Conservation (phyloP, 352 stramenopile genomes). For the Thalassiosira exigua region DNA sequence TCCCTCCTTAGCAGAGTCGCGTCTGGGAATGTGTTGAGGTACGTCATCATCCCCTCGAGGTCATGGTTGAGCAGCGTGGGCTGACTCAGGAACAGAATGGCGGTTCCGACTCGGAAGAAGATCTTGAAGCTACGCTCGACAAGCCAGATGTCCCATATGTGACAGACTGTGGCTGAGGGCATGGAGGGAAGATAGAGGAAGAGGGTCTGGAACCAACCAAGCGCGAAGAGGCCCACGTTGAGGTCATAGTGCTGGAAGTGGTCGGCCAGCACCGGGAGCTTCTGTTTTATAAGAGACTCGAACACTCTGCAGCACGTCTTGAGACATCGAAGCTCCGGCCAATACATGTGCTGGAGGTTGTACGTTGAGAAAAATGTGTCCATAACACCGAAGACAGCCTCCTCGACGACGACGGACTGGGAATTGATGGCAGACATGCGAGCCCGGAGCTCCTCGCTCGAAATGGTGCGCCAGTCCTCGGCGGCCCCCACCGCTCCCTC, state of each 20-base stretch:
- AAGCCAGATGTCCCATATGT: constrained; percentile 87
- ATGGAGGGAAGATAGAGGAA: constrained; percentile 85
- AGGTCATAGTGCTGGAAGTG: constrained; percentile 85
- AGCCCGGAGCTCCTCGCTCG: constrained; percentile 46
- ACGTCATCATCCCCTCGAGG: constrained; percentile 86
- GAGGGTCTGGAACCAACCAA: constrained; percentile 86
- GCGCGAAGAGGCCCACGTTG: constrained; percentile 84
- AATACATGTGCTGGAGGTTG: constrained; percentile 84
- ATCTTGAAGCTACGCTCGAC: constrained; percentile 85
- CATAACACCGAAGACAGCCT: constrained; percentile 81
- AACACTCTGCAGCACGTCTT: constrained; percentile 84
- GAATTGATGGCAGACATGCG: constrained; percentile 58
- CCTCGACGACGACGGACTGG: constrained; percentile 72
- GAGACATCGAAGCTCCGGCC: constrained; percentile 80
- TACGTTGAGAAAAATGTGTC: constrained; percentile 82
- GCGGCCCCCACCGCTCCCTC: constrained; percentile 2
- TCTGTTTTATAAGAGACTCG: constrained; percentile 80
- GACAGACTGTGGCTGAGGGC: constrained; percentile 81
- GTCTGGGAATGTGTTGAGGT: constrained; percentile 86
- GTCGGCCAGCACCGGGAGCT: constrained; percentile 83
- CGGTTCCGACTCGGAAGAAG: constrained; percentile 83
- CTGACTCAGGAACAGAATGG: constrained; percentile 85
- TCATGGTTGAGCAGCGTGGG: constrained; percentile 84
- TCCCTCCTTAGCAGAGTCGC: constrained; percentile 80
- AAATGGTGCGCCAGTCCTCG: constrained; percentile 55